Conservation (phyloP, 1,139 yeast genomes). For the Saccharomycopsis crataegensis region DNA sequence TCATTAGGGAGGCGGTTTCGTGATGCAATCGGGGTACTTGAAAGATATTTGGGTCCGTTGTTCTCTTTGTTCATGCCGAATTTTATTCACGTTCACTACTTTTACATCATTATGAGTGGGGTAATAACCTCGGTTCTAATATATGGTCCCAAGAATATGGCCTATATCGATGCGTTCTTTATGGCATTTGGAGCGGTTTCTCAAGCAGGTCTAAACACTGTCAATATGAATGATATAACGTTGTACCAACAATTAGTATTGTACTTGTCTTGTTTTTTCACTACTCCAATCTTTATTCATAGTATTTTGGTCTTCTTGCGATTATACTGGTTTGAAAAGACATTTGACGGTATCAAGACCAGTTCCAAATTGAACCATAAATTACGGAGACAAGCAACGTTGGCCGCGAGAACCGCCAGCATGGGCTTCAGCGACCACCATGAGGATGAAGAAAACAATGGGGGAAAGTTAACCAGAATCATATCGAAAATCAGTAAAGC, state of each 20-base stretch:
- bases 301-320: constrained; percentile 73
- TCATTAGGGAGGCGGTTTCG: neutral
- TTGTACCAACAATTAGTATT: constrained; percentile 74
- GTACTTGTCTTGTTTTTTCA: constrained; percentile 51
- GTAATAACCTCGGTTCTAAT: constrained; percentile 65
- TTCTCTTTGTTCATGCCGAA: constrained; percentile 62
- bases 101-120: constrained; percentile 45
- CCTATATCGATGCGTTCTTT: constrained; percentile 75
- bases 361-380: constrained; percentile 66
- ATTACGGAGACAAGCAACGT: constrained; percentile 74
- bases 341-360: constrained; percentile 74
- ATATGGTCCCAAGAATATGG: constrained; percentile 61
- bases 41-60: constrained; percentile 22
- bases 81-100: constrained; percentile 74
- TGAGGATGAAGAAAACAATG: too few species aligned
- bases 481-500: neutral
- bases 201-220: constrained; percentile 87
- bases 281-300: constrained; percentile 89
- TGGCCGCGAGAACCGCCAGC: constrained; percentile 48
- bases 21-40: neutral
- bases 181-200: constrained; percentile 72
- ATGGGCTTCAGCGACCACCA: constrained; percentile 20
- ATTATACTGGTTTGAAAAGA: constrained; percentile 81
- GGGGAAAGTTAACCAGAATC: neutral
- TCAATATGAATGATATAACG: constrained; percentile 51